Evolutionary conservation across 1,284 basidiomycete genomes (phyloP).

Genomic region (Tilletia setariae): DNA sequence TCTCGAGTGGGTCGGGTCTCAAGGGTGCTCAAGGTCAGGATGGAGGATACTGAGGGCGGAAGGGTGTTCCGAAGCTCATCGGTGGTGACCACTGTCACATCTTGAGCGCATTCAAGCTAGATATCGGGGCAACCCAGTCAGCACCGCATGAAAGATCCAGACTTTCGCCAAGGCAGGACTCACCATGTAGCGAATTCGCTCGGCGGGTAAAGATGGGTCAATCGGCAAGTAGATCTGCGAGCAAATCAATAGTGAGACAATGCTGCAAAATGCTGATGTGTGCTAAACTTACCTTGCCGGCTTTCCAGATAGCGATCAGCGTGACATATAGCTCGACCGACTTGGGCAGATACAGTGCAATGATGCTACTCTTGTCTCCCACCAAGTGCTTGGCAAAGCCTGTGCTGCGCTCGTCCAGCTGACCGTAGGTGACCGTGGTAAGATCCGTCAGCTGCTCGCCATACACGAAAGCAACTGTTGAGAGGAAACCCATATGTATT

Average conservation of each 20-base stretch:
- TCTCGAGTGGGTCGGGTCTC: not conserved
- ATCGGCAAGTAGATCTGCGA: conserved; percentile 41
- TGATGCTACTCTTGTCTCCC: conserved; percentile 15
- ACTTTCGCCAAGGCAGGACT: not conserved
- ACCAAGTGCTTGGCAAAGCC: conserved; percentile 31
- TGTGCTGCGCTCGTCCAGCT: conserved; percentile 36
- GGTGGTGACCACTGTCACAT: not conserved
- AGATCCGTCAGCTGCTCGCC: conserved; percentile 24
- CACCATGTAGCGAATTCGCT: conserved; percentile 47
- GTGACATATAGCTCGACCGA: conserved; percentile 36
- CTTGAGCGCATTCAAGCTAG: not conserved
- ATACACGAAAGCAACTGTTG: conserved; percentile 33
- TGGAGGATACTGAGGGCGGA: no score
- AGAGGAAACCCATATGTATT: conserved; percentile 10
- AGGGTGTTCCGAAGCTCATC: not conserved
- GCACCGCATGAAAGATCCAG: not conserved
- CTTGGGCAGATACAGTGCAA: conserved; percentile 43
- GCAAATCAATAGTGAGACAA: not conserved
- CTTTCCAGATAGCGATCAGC: conserved; percentile 49
- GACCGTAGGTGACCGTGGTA: conserved; percentile 30
- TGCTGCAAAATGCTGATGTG: not conserved
- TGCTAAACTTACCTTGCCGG: conserved; percentile 27
- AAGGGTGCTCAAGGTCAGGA: no score
- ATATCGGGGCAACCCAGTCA: not conserved
- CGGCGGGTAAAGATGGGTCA: conserved; percentile 43